Evolutionary conservation across 2,329 filamentous ascomycete genomes (phyloP).

Genomic region (Huntiella decipiens): DNA sequence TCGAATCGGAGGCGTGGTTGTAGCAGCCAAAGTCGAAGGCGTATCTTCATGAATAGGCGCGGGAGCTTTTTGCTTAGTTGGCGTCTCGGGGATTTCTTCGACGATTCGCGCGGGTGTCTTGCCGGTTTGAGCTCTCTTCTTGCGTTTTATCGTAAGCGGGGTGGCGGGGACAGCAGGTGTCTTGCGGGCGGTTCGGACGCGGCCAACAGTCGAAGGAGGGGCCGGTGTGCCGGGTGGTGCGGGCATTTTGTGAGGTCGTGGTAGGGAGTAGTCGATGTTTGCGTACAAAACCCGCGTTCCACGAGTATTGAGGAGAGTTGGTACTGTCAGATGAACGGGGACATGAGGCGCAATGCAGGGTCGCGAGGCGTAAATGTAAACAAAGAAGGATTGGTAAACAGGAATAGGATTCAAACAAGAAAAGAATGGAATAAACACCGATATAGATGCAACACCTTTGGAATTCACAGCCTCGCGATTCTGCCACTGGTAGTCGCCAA

Average conservation of each 20-base stretch:
- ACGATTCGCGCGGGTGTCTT: neutral
- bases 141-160: slow-evolving; percentile 7
- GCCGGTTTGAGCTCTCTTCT: slow-evolving; percentile 1
- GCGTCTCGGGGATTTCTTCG: neutral
- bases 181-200: neutral
- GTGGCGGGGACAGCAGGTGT: slow-evolving; percentile 1
- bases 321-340: neutral
- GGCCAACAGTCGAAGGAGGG: neutral
- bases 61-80: neutral
- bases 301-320: neutral
- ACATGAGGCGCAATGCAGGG: neutral
- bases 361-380: neutral
- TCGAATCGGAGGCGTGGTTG: slow-evolving; percentile 5
- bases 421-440: too few relatives aligned
- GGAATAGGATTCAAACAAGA: neutral
- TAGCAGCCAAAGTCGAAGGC: neutral
- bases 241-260: neutral
- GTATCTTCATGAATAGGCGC: neutral
- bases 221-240: neutral
- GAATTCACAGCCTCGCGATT: too few relatives aligned
- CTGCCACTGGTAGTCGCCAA: too few relatives aligned
- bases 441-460: too few relatives aligned
- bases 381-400: neutral
- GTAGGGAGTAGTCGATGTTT: neutral
- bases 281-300: neutral